Base-by-base conservation (phyloP, 2,329 filamentous ascomycete genomes). In the Mycosphaerella arachidis region DNA sequence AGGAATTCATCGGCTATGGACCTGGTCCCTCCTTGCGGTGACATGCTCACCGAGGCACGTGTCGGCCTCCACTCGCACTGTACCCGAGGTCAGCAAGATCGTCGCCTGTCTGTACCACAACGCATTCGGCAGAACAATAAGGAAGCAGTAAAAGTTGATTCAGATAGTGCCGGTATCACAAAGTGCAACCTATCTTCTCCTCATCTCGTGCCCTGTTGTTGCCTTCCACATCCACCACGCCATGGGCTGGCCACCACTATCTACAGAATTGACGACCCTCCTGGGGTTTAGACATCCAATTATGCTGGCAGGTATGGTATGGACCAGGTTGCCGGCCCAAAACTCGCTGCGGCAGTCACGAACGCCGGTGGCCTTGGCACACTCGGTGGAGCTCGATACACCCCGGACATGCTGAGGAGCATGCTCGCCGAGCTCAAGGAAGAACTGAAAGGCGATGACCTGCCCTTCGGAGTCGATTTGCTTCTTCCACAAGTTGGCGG, bases 281-380 rank as follows among this genome's bases (percentile, higher is more conserved):
- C 90, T 97, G 79, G 90, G 90, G 82, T 96, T 97, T 84, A 89
- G 96, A 76, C 93, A 97, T 79, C 93, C 93, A 58, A 82, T 97
- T 73, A 81, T 97, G 71, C 87, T 97, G 63, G 93, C 93, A 70
- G 94, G 93, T 75, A 97, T 97, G 94, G 93, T 75, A 97, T 97
- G 93, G 97, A 97, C 82, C 93, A 97, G 66, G 93, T 93, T 56
- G 93, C 93, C 61, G 94, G 94, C 51, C 93, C 93, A 58, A 94
- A 91, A 82, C 86, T 97, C 70, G 94, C 93, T 55, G 93, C 94
- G 37, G 94, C 93, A 45, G 93, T 97, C 69, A 94, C 92, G 68
- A 97, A 97, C 77, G 93, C 94, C 57, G 94, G 93, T 68, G 93
- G 93, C 72, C 82, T 97, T 62, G 93, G 93, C 78, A 93, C 97